Conservation (phyloP, 495 filamentous ascomycete genomes). For the Hamigera avellanea region DNA sequence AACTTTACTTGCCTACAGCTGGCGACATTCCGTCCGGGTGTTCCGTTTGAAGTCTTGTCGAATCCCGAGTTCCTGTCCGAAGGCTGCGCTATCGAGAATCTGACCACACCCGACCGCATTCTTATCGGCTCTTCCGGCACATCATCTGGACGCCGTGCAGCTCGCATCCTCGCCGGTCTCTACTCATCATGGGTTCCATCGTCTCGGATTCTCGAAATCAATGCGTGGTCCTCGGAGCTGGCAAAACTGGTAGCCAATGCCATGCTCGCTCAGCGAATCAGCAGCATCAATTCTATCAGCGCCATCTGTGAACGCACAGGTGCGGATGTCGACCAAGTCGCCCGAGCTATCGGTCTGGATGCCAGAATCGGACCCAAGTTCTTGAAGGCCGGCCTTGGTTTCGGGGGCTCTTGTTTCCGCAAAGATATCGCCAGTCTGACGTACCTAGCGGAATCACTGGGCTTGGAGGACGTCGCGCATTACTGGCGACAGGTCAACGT, state of each 20-base stretch:
- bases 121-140: slow-evolving; percentile 61
- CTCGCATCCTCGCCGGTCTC: slow-evolving; percentile 46
- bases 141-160: slow-evolving; percentile 45
- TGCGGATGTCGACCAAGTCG: slow-evolving; percentile 63
- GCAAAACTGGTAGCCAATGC: slow-evolving; percentile 73
- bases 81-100: slow-evolving; percentile 61
- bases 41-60: slow-evolving; percentile 64
- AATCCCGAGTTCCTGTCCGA: slow-evolving; percentile 81
- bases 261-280: slow-evolving; percentile 73
- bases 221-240: slow-evolving; percentile 71
- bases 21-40: slow-evolving; percentile 41
- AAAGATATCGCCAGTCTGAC: slow-evolving; percentile 71
- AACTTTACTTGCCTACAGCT: slow-evolving; percentile 17
- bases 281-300: slow-evolving; percentile 71
- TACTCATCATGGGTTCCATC: slow-evolving; percentile 64
- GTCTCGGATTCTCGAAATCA: slow-evolving; percentile 55
- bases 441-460: slow-evolving; percentile 60
- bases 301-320: slow-evolving; percentile 72
- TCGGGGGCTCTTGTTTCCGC: slow-evolving; percentile 74
- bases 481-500: slow-evolving; percentile 66
- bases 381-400: slow-evolving; percentile 67
- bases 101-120: slow-evolving; percentile 63
- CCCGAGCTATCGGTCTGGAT: slow-evolving; percentile 59
- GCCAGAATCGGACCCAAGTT: slow-evolving; percentile 59
- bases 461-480: slow-evolving; percentile 59